Evolutionary conservation across 2,329 filamentous ascomycete species (phyloP).

Genomic region (Westerdykella sp.): DNA sequence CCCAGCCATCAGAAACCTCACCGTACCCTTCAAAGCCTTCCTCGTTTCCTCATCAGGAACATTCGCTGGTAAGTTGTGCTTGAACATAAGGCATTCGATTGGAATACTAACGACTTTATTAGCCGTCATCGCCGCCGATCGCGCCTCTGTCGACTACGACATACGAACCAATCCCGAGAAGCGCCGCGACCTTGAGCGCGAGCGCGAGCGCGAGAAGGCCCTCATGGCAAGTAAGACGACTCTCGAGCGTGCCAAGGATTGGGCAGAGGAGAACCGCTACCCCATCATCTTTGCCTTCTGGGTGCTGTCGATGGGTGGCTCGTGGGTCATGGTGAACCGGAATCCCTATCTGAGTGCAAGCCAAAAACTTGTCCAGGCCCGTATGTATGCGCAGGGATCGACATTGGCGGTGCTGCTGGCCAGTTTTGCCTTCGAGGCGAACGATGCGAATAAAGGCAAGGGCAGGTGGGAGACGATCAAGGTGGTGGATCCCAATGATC

Average conservation of each 20-base stretch:
- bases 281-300: conserved; percentile 76
- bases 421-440: conserved; percentile 73
- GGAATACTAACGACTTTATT: conserved; percentile 9
- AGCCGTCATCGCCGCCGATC: conserved; percentile 77
- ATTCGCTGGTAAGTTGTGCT: conserved; percentile 56
- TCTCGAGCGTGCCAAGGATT: conserved; percentile 60
- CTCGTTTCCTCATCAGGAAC: conserved; percentile 76
- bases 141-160: conserved; percentile 66
- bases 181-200: conserved; percentile 24
- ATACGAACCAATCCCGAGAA: conserved; percentile 56
- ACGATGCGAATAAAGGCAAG: conserved; percentile 68
- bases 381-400: conserved; percentile 87
- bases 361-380: conserved; percentile 90
- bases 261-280: conserved; percentile 77
- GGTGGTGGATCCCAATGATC: conserved; percentile 74
- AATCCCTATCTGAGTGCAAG: conserved; percentile 66
- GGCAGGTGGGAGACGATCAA: conserved; percentile 80
- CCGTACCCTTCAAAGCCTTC: conserved; percentile 85
- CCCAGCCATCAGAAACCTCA: conserved; percentile 71
- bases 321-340: conserved; percentile 69
- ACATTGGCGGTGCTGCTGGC: conserved; percentile 79
- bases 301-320: conserved; percentile 71
- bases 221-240: conserved; percentile 51
- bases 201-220: conserved; percentile 29
- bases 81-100: neutral